Evolutionary conservation across 352 stramenopile genomes (phyloP).

Genomic region (Globisporangium irregulare): DNA sequence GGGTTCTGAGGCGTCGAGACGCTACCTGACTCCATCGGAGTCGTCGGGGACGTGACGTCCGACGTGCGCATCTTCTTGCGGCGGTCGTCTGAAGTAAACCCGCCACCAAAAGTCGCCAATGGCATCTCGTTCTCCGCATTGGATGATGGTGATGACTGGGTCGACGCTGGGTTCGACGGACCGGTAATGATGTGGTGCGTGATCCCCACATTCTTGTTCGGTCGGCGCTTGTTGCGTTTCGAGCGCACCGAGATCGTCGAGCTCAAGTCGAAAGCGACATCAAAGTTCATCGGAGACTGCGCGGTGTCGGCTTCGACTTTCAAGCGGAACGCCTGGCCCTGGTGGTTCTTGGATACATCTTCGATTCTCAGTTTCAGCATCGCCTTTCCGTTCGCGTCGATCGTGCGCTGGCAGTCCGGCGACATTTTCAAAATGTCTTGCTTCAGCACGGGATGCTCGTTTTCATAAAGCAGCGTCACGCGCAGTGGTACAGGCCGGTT

Average conservation of each 20-base stretch:
- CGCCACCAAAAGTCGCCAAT: constrained; percentile 38
- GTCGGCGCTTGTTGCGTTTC: constrained; percentile 92
- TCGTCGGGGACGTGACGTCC: constrained; percentile 17
- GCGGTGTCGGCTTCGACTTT: constrained; percentile 90
- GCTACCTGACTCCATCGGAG: constrained; percentile 22
- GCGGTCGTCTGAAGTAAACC: constrained; percentile 59
- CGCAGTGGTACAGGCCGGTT: constrained; percentile 72
- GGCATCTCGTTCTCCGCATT: constrained; percentile 66
- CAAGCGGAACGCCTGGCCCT: constrained; percentile 92
- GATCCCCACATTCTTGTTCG: constrained; percentile 48
- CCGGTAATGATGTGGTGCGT: constrained; percentile 77
- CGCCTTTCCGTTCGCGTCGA: constrained; percentile 79
- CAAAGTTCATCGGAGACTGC: constrained; percentile 84
- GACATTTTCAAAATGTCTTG: constrained; percentile 94
- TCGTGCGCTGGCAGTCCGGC: constrained; percentile 81
- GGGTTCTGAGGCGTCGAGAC: constrained; percentile 31
- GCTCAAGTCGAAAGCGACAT: constrained; percentile 89
- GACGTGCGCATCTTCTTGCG: constrained; percentile 64
- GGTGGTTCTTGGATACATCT: constrained; percentile 97
- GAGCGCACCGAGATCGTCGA: constrained; percentile 92
- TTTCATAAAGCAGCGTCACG: constrained; percentile 86
- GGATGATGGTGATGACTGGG: constrained; percentile 61
- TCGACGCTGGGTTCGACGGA: constrained; percentile 60
- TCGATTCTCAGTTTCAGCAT: constrained; percentile 92
- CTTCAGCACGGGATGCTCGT: constrained; percentile 89